Percentiles rank a stretch among this genome's conserved stretches.
These are phyloP conservation scores for Lepidium campestre DNA, from an alignment of 441 rosid genomes.

Conservation along the genomic window DNA sequence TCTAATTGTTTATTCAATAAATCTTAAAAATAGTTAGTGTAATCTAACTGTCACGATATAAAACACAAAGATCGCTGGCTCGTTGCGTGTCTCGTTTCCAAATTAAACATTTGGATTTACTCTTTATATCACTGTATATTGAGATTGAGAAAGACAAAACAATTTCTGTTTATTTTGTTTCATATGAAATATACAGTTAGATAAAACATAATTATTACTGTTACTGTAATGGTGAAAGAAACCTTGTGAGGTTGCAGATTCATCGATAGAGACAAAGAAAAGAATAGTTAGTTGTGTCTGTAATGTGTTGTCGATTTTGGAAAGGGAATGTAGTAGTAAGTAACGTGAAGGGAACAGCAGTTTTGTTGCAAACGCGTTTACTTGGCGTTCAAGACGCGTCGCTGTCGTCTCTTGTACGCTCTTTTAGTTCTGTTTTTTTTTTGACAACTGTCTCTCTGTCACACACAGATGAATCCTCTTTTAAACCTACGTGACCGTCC, in stretches of 20 bases:
- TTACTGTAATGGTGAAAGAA: neutral
- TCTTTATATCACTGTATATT: neutral
- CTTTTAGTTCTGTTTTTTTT: conserved; percentile 18
- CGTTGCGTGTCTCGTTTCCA: neutral
- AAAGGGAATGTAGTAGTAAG: conserved; percentile 15
- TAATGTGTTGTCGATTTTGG: conserved; percentile 13
- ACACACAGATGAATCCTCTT: conserved; percentile 25
- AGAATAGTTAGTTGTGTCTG: neutral
- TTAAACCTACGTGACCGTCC: conserved; percentile 21
- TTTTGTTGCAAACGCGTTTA: conserved; percentile 29
- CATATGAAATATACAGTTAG: neutral
- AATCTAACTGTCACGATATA: no score
- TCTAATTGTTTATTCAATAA: neutral
- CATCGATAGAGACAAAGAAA: conserved; percentile 1
- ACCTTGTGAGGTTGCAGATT: neutral
- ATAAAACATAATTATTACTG: neutral
- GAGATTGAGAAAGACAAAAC: neutral
- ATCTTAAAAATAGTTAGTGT: neutral
- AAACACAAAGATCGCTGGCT: no score
- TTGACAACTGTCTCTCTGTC: conserved; percentile 14
- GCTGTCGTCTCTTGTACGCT: conserved; percentile 26
- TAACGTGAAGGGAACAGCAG: conserved; percentile 30
- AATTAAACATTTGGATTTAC: neutral
- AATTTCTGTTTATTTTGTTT: neutral
- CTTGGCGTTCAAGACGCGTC: conserved; percentile 30